Evolutionary conservation across 352 stramenopile genomes (phyloP).

Genomic region (Saprolegnia parasitica): DNA sequence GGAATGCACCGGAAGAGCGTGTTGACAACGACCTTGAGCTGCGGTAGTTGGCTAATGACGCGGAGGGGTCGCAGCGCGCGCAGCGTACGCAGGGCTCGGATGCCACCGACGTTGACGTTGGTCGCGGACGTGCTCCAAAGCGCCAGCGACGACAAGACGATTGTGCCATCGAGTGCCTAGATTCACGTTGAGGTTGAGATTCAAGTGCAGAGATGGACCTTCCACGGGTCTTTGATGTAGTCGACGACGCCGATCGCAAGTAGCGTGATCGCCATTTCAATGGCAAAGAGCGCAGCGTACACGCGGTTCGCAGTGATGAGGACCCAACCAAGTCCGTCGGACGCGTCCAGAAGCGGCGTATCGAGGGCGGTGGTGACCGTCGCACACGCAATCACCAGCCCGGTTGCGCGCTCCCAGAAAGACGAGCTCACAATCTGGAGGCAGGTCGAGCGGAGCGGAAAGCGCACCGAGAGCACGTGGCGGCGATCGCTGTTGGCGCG

Average conservation of each 20-base stretch:
- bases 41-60: constrained; percentile 84
- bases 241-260: constrained; percentile 60
- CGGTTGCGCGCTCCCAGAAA: constrained; percentile 31
- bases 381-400: constrained; percentile 51
- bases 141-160: constrained; percentile 80
- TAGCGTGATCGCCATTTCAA: constrained; percentile 89
- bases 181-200: constrained; percentile 34
- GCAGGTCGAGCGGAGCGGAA: constrained; percentile 41
- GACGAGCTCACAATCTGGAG: constrained; percentile 30
- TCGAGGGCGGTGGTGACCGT: constrained; percentile 55
- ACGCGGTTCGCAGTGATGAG: constrained; percentile 66
- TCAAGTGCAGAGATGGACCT: constrained; percentile 58
- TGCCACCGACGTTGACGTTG: constrained; percentile 59
- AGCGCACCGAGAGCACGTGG: constrained; percentile 58
- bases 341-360: constrained; percentile 64
- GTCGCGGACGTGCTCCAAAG: constrained; percentile 54
- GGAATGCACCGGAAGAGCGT: constrained; percentile 87
- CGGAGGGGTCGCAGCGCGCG: constrained; percentile 86
- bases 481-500: constrained; percentile 36
- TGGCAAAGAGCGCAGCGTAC: constrained; percentile 71
- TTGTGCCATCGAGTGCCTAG: constrained; percentile 87
- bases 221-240: constrained; percentile 82
- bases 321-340: constrained; percentile 37
- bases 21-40: constrained; percentile 89
- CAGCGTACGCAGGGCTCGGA: constrained; percentile 79